A percentile compares a stretch with the other conserved stretches of the same genome.
phyloP scores from a whole-genome alignment of 2,329 filamentous ascomycete species.

The Ascochyta koolunga region DNA sequence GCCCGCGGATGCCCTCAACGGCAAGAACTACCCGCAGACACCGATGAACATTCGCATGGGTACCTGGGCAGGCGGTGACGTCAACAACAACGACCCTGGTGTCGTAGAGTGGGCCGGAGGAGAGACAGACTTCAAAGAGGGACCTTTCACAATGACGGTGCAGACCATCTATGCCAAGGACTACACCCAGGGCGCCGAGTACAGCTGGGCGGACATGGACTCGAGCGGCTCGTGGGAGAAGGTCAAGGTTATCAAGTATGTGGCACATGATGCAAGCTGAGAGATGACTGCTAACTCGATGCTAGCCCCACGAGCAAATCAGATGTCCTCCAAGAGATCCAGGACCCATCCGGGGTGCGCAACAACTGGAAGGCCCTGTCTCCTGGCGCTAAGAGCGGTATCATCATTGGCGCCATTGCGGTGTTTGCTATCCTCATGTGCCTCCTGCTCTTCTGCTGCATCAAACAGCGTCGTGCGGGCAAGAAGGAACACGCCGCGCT shows the following conservation, averaged over 20 bases:
- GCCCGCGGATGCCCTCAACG: slow-evolving; percentile 63
- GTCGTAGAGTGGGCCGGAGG: slow-evolving; percentile 67
- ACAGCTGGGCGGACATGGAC: slow-evolving; percentile 63
- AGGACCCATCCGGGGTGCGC: slow-evolving; percentile 43
- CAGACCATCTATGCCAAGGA: slow-evolving; percentile 64
- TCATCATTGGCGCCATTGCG: slow-evolving; percentile 38
- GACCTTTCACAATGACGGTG: slow-evolving; percentile 76
- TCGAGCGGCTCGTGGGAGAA: slow-evolving; percentile 63
- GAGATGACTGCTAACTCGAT: neutral
- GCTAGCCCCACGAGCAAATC: slow-evolving; percentile 33
- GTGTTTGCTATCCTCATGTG: slow-evolving; percentile 33
- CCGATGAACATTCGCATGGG: slow-evolving; percentile 75
- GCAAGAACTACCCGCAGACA: slow-evolving; percentile 71
- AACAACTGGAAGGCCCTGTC: slow-evolving; percentile 46
- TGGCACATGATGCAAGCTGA: neutral
- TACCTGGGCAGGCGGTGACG: slow-evolving; percentile 67
- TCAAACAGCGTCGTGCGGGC: slow-evolving; percentile 48
- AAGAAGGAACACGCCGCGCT: slow-evolving; percentile 40
- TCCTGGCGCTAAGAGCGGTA: slow-evolving; percentile 42
- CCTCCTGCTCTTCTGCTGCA: slow-evolving; percentile 45
- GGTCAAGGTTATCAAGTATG: slow-evolving; percentile 56
- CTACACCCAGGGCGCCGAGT: slow-evolving; percentile 66
- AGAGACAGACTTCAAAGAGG: slow-evolving; percentile 67
- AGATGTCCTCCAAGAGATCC: slow-evolving; percentile 42
- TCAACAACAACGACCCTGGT: slow-evolving; percentile 47